Conservation (phyloP, 1,139 yeast genomes). For the Candida sp. region DNA sequence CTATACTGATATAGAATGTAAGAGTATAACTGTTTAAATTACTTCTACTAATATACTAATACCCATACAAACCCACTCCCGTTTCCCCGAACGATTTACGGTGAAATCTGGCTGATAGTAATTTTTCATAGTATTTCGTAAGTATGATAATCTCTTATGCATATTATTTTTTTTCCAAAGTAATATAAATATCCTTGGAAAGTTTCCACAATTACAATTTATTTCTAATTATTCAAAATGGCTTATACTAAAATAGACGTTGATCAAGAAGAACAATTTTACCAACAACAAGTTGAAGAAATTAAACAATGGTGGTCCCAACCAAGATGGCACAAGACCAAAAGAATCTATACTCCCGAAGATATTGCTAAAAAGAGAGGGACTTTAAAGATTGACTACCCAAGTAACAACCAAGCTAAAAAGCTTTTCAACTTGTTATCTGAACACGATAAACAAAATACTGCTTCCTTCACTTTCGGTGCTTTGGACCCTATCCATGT, state of each 20-base stretch:
- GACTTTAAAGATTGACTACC: conserved; percentile 61
- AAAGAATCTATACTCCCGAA: conserved; percentile 84
- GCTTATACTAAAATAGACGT: conserved; percentile 54
- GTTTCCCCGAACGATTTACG: too few relatives aligned
- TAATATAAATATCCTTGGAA: neutral
- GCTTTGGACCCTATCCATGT: conserved; percentile 97
- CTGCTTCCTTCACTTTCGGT: conserved; percentile 90
- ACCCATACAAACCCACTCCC: too few relatives aligned
- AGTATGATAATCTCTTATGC: too few relatives aligned
- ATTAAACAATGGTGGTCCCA: conserved; percentile 89
- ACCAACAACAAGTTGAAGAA: conserved; percentile 66
- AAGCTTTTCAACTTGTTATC: conserved; percentile 69
- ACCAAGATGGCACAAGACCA: conserved; percentile 88
- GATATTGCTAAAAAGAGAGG: conserved; percentile 92
- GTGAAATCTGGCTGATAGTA: too few relatives aligned
- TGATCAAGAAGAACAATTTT: conserved; percentile 60
- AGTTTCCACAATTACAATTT: neutral
- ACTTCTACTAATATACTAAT: too few relatives aligned
- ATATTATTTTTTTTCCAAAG: too few relatives aligned
- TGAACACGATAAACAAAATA: conserved; percentile 70
- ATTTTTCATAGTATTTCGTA: too few relatives aligned
- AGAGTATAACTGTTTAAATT: too few relatives aligned
- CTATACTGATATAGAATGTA: too few relatives aligned
- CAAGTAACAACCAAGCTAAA: conserved; percentile 80
- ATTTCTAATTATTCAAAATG: conserved; percentile 17